phyloP scores from a whole-genome alignment of 2,329 filamentous ascomycete species.

The Nakataea oryzae region DNA sequence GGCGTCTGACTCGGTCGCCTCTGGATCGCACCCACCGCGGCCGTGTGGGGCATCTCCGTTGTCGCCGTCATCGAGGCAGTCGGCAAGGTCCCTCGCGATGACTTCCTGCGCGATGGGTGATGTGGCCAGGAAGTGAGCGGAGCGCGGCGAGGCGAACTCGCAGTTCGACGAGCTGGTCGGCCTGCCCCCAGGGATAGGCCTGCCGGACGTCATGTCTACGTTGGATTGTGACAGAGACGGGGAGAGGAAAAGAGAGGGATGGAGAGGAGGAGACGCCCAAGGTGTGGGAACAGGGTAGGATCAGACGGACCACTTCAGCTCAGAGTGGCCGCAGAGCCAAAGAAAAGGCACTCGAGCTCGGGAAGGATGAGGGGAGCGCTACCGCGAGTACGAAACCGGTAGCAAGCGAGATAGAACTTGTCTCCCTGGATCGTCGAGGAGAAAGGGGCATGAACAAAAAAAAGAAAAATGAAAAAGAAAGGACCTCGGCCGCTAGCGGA shows the following conservation, averaged over 20 bases:
- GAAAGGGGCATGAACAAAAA: not conserved
- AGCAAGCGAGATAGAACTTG: not conserved
- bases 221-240: too few species aligned
- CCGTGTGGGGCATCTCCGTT: slow-evolving; percentile 4
- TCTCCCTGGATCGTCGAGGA: not conserved
- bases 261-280: not conserved
- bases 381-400: not conserved
- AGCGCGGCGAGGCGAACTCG: slow-evolving; percentile 36
- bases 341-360: not conserved
- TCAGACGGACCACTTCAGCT: not conserved
- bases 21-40: slow-evolving; percentile 8
- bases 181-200: slow-evolving; percentile 14
- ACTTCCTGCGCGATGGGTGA: slow-evolving; percentile 59
- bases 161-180: not conserved
- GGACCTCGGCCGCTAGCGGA: not conserved
- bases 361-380: too few species aligned
- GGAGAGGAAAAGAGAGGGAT: too few species aligned
- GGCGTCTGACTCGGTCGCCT: slow-evolving; percentile 26
- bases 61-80: slow-evolving; percentile 47
- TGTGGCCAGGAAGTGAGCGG: slow-evolving; percentile 18
- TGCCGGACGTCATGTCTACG: slow-evolving; percentile 10
- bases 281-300: not conserved
- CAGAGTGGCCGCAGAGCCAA: not conserved
- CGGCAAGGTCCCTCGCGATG: slow-evolving; percentile 56
- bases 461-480: too few species aligned